Conservation (phyloP, 2,329 filamentous ascomycete genomes). For the Ampelomyces quisqualis region DNA sequence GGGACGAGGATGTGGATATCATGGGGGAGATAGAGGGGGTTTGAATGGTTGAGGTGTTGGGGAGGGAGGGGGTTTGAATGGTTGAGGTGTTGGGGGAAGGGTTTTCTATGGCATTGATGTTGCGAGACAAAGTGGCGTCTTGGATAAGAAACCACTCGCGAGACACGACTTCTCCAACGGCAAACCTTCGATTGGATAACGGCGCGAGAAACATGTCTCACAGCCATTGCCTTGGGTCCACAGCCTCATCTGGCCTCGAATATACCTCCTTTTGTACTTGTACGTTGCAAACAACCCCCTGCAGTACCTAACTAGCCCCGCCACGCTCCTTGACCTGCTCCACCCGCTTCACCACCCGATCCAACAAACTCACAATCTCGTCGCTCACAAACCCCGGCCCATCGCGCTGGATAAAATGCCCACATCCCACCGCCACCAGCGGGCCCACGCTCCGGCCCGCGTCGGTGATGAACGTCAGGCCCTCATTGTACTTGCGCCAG, state of each 20-base stretch:
- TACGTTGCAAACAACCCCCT: too few species aligned
- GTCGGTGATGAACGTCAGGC: constrained; percentile 49
- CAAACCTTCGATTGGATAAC: too few species aligned
- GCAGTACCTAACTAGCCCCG: background rate
- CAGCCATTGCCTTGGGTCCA: too few species aligned
- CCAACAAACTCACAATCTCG: constrained; percentile 36
- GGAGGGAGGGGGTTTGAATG: constrained; percentile 1
- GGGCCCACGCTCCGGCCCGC: constrained; percentile 47
- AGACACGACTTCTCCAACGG: background rate
- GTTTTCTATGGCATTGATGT: background rate
- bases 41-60: too few species aligned
- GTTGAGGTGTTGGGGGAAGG: background rate
- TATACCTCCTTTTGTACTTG: too few species aligned
- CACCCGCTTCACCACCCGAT: constrained; percentile 39
- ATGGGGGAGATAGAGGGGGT: constrained; percentile 38
- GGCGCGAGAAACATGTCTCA: too few species aligned
- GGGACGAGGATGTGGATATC: constrained; percentile 27
- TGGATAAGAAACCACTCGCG: background rate
- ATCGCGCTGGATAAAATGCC: constrained; percentile 59
- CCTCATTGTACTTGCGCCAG: constrained; percentile 58
- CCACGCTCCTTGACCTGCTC: constrained; percentile 37
- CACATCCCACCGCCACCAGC: constrained; percentile 52
- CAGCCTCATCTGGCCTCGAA: too few species aligned
- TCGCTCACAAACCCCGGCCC: constrained; percentile 47
- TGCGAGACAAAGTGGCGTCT: background rate